Conservation (phyloP, 129 eudicot genomes). For the Lactuca sativa region DNA sequence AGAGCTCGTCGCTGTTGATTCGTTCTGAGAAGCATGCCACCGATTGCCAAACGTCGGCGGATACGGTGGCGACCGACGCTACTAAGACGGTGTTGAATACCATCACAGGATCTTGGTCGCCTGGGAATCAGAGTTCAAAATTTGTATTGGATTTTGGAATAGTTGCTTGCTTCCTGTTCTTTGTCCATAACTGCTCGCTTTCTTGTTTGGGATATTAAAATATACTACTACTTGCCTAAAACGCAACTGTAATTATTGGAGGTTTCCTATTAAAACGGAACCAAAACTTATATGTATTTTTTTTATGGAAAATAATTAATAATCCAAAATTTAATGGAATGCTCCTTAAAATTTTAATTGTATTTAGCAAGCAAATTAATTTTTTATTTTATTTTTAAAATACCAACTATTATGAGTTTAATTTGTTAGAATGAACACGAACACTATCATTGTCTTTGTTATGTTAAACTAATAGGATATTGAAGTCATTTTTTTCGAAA, state of each 20-base stretch:
- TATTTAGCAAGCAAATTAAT: too few species aligned
- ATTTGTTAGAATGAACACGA: too few species aligned
- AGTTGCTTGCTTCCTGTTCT: conserved; percentile 18
- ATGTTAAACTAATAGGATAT: too few species aligned
- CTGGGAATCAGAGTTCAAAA: conserved; percentile 6
- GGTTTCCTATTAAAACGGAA: not conserved
- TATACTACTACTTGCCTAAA: conserved; percentile 10
- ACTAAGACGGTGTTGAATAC: conserved; percentile 55
- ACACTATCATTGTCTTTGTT: too few species aligned
- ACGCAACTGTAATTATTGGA: conserved; percentile 1
- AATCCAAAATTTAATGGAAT: too few species aligned
- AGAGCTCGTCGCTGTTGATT: conserved; percentile 35
- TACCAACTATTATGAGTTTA: too few species aligned
- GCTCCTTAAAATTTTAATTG: too few species aligned
- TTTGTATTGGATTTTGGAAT: conserved; percentile 4
- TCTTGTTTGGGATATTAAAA: conserved; percentile 1
- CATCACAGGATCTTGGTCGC: conserved; percentile 26
- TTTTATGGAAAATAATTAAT: not conserved
- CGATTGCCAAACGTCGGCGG: conserved; percentile 58
- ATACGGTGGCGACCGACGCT: conserved; percentile 42
- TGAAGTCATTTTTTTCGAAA: too few species aligned
- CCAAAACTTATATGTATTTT: not conserved
- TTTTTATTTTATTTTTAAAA: too few species aligned
- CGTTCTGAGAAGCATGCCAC: conserved; percentile 54
- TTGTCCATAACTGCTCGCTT: conserved; percentile 19